Base-by-base conservation (phyloP, 2,329 filamentous ascomycete genomes). In the Stachybotrys elegans region DNA sequence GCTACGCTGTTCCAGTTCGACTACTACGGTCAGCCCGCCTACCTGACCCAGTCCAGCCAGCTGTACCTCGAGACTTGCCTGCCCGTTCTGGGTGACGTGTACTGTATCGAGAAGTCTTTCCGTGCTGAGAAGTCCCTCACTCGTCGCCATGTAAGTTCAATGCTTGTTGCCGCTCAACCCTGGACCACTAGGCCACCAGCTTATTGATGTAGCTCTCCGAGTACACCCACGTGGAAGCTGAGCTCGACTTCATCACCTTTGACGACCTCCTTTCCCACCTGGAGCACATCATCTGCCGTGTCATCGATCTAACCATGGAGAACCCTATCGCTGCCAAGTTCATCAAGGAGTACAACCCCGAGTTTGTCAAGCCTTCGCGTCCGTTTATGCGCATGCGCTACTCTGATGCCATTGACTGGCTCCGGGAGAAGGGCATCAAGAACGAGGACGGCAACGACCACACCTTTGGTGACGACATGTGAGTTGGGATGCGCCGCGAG, bases 71-170 rank as follows among this genome's bases (percentile, higher is more conserved):
- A 98, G 75, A 98, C 93, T 23, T 89, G 85, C 53, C 74, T 98
- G 23, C 89, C 92, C 11, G 88, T 86, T 42, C 77, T 97, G 58
- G 93, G 93, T 55, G 88, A 96, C 63, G 90, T 96, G 43, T 98
- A 94, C 78, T 97, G 92, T 64, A 92, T 98, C 58, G 91, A 95
- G 68, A 95, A 95, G 67, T 97, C 92, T 2, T 98, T 98, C 84
- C 91, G 93, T 49, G 93, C 93, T 13, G 93, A 98, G 70, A 96
- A 96, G 72, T 92, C 86, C 6, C 76, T 97, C 46, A 98, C 93
- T 40, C 86, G 93, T 49, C 88, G 93, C 59, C 93, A 98, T 65
- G 44, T 49, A 43, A 47, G 48, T 45, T 3, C n/a, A n/a, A n/a
- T n/a, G n/a, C n/a, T n/a, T n/a, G n/a, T n/a, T n/a, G n/a, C n/a